Base-by-base conservation (phyloP, 2,329 filamentous ascomycete genomes). In the Paradendryphiella salina region DNA sequence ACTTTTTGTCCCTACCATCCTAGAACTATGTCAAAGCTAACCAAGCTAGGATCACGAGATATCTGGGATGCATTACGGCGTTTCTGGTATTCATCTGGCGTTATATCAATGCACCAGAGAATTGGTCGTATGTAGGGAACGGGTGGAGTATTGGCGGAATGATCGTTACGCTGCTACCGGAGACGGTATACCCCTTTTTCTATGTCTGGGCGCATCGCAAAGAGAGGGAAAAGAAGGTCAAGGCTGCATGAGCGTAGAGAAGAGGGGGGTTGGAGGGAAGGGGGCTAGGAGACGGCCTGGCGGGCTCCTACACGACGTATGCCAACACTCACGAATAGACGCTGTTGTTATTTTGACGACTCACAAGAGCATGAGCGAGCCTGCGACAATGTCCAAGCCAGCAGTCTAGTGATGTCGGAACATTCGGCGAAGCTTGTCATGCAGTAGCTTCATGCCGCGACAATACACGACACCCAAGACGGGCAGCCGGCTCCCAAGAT, bases 1-100 rank as follows among this genome's bases (percentile, higher is more conserved):
- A 20, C 5, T 20, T 8, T 5, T 18, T 4, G 21, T 35, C 5
- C 8, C 3, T 6, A 3, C 14, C 10, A 31, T 32, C 10, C n/a
- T 3, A 23, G 1, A 33, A 26, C 8, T 5, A 28, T 10, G 9
- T 14, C 14, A 14, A 23, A 14, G 15, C 29, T 50, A 35, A 39
- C 45, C 3, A 47, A 32, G 31, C 4, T 18, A 75, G 72, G 72
- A 56, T 74, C 5, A 75, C 71, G 5, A 61, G 73, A 26, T 75
- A 70, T 40, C 55, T 75, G 9, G 73, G 73, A 1, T 75, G 72
- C 35, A 69, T 69, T 2, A 71, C 67, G 4, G 73, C 73, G 1
- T 74, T 73, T 45, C 59, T 66, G 10, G 69, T 75, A 3, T 75
- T 76, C 52, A 64, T 68, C 20, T 75, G 72, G 73, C 56, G 73